Evolutionary conservation across 75 land plant genomes (phyloP), one percentile per base, ranked within the genome.

Genomic region (Selaginella tamariscina): DNA sequence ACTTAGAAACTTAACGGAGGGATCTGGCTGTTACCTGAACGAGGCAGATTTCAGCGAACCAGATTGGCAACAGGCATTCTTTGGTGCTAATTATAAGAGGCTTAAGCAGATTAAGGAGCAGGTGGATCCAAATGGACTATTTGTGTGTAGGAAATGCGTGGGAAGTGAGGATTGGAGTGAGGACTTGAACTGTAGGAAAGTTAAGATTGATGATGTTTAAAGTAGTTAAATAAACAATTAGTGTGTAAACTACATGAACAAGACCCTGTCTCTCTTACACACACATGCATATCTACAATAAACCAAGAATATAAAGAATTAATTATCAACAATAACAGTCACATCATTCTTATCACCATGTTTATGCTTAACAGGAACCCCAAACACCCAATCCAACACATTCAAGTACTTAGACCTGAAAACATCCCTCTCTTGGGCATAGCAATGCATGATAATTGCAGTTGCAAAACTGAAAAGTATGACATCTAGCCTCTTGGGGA

Each of bases 361-460:
- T n/a, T n/a, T n/a, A n/a, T n/a, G n/a, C n/a, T n/a, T n/a, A n/a
- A n/a, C n/a, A n/a, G 98, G 98, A 39, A 93, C 80, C 15, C 98
- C 98, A 80, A 93, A 93, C 0, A 93, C 96, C 98, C 98, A 93
- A 32, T 93, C 98, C 20, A 93, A 88, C 30, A 93, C 98, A 70
- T 93, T 93, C 55, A 86, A 68, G 66, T 93, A 93, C 79, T 93
- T 89, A 21, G 90, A 86, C 56, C 91, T 79, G 66, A 93, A 93
- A 2, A 93, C 98, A 2, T 93, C 98, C 56, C 98, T 81, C 62
- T 93, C 98, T 49, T 78, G 86, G 2, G 91, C 90, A 72, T 93
- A 87, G 71, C 98, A 93, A 55, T 93, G 98, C 98, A 93, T 93
- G 66, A 93, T 93, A 63, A 93, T 77, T 54, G 96, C 83, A 0